Percentiles rank a stretch among this genome's conserved stretches.
Evolutionary conservation across 1,284 basidiomycete genomes (phyloP).

Genomic region (Ustilago bromivora): DNA sequence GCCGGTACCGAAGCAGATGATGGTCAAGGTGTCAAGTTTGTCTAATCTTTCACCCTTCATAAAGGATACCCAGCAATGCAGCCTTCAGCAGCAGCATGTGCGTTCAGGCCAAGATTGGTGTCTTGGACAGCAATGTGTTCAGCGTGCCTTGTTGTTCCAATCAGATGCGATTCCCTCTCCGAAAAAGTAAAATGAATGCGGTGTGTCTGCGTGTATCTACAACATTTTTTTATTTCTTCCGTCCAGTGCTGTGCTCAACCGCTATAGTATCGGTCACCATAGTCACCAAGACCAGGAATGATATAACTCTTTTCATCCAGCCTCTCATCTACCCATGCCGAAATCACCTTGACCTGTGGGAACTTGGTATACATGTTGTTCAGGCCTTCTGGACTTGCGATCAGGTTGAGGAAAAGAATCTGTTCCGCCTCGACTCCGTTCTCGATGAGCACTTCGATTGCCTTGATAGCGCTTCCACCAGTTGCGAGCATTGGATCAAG

Average conservation of each 20-base stretch:
- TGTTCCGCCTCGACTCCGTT: slow-evolving; percentile 81
- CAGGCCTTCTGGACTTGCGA: slow-evolving; percentile 91
- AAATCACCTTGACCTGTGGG: slow-evolving; percentile 84
- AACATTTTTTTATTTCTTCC: background rate
- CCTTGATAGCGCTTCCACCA: slow-evolving; percentile 96
- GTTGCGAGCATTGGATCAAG: slow-evolving; percentile 98
- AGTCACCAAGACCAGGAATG: slow-evolving; percentile 66
- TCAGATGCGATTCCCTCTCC: background rate
- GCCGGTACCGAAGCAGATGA: slow-evolving; percentile 70
- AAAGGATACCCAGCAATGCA: background rate
- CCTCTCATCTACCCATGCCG: slow-evolving; percentile 96
- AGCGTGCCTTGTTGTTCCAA: too few species aligned
- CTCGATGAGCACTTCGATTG: slow-evolving; percentile 90
- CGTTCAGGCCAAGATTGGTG: too few species aligned
- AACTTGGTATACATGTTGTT: slow-evolving; percentile 83
- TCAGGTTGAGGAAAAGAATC: slow-evolving; percentile 97
- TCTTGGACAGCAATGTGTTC: too few species aligned
- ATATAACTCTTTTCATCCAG: slow-evolving; percentile 79
- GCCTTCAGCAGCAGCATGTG: background rate
- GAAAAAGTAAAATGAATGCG: background rate
- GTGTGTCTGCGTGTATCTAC: background rate
- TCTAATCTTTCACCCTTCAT: slow-evolving; percentile 44
- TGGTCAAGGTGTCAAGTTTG: slow-evolving; percentile 73
- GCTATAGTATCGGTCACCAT: slow-evolving; percentile 67
- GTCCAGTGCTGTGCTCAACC: slow-evolving; percentile 18